These are phyloP conservation scores for Aulographum hederae DNA, from an alignment of 2,329 filamentous ascomycete species.

Conservation along the genomic window DNA sequence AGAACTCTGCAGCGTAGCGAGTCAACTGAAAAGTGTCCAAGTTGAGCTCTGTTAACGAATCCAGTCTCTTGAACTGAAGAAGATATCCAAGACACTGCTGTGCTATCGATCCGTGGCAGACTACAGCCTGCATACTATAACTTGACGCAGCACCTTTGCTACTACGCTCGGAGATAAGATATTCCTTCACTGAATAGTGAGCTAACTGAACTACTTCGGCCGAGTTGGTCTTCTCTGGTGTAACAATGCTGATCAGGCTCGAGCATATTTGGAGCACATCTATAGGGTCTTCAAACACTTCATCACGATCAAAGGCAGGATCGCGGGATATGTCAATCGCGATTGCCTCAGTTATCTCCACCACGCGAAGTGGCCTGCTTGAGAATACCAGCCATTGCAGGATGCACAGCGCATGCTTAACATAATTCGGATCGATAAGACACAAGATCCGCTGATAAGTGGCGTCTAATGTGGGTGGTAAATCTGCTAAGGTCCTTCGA, in stretches of 20 bases:
- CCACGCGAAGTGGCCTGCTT: constrained; percentile 7
- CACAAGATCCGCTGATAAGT: constrained; percentile 18
- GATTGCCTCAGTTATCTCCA: constrained; percentile 12
- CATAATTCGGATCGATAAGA: constrained; percentile 9
- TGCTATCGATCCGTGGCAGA: constrained; percentile 10
- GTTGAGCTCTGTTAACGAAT: constrained; percentile 2
- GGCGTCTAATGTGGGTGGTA: constrained; percentile 11
- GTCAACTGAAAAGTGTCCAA: constrained; percentile 7
- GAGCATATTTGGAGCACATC: constrained; percentile 14
- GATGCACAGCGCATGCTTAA: constrained; percentile 6
- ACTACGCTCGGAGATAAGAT: constrained; percentile 13
- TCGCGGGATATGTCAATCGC: constrained; percentile 11
- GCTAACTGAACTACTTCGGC: constrained; percentile 9
- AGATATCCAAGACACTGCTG: constrained; percentile 11
- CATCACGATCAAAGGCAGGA: constrained; percentile 15
- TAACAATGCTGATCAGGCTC: constrained; percentile 12
- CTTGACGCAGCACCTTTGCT: constrained; percentile 7
- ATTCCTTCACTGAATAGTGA: constrained; percentile 19
- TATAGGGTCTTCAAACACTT: constrained; percentile 15
- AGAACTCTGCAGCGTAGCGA: constrained; percentile 12
- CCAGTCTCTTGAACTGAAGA: constrained; percentile 9
- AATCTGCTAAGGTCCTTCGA: constrained; percentile 13
- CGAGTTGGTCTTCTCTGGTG: constrained; percentile 1
- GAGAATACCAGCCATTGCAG: constrained; percentile 11
- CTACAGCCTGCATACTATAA: constrained; percentile 10